Evolutionary conservation across 805 yeast genomes (phyloP), one percentile per base, ranked within the genome.

Genomic region (Candida piceae): DNA sequence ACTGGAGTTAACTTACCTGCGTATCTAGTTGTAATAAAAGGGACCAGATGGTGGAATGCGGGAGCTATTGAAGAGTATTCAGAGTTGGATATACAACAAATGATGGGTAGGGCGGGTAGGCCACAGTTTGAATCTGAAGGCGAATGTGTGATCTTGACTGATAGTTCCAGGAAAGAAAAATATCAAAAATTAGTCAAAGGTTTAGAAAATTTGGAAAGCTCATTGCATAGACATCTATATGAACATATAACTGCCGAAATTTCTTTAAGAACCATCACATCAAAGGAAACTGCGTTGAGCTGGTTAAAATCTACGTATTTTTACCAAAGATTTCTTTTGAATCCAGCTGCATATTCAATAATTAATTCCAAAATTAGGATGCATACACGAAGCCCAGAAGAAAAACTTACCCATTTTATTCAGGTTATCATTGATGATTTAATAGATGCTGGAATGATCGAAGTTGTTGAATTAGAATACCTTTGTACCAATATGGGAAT

Each of bases 91-190:
- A 57, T 77, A 21, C 52, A 74, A 29, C 83, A 78, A 45, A 78
- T 78, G 84, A 68, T 78, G 53, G 83, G 82, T 3, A 62, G 83
- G 46, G 82, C 83, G 4, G 83, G 84, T 4, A 63, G 82, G 33
- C 80, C 81, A 0, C 77, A 72, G 22, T 74, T 65, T 50, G 80
- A 76, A 46, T 63, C 62, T 4, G 67, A 66, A 24, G 74, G 74
- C 2, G 73, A 69, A 4, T 73, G 76, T 3, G 64, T 74, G 1
- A 64, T 76, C 12, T 58, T 74, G 63, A 76, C 81, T 1, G 63
- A 62, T 10, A 32, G 45, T 1, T 47, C 50, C 4, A 55, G 58
- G 36, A 62, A 58, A 28, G 35, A 40, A 3, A 58, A 53, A n/a
- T 75, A 72, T 49, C 69, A 66, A 37, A 55, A 57, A 10, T 44